Percentiles rank a stretch among this genome's conserved stretches.
Conservation (phyloP, 2,329 filamentous ascomycete species). For the Sporothrix globosa region DNA sequence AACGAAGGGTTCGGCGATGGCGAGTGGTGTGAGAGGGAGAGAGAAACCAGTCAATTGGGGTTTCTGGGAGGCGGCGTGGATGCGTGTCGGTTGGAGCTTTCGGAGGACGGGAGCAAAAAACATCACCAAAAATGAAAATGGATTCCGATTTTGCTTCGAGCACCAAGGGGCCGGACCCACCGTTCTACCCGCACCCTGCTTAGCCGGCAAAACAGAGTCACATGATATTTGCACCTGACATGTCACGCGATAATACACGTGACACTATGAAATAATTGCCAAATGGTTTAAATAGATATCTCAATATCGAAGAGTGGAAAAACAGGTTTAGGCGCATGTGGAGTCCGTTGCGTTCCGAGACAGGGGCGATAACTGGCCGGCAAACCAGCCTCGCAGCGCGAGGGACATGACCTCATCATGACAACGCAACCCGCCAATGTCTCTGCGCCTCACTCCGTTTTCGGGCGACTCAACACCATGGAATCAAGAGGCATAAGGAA, state of each 20-base stretch:
- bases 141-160: constrained; percentile 33
- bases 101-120: constrained; percentile 33
- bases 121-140: constrained; percentile 32
- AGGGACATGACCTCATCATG: constrained; percentile 26
- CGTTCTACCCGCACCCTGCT: constrained; percentile 12
- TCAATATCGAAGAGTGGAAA: not conserved
- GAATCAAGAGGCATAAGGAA: not conserved
- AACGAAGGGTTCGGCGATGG: not conserved
- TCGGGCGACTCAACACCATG: constrained; percentile 9
- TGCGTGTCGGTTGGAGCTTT: constrained; percentile 30
- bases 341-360: constrained; percentile 18
- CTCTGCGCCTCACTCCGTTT: constrained; percentile 21
- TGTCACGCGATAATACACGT: not conserved
- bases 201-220: constrained; percentile 20
- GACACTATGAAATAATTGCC: not conserved
- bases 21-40: not conserved
- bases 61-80: constrained; percentile 26
- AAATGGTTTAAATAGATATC: not conserved
- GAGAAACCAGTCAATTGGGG: constrained; percentile 25
- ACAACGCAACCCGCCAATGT: not conserved
- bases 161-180: constrained; percentile 22
- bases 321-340: not conserved
- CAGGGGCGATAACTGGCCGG: constrained; percentile 18
- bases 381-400: not conserved
- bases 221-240: not conserved